phyloP scores from a whole-genome alignment of 345 rosid genomes.

The Citrus hindsii region DNA sequence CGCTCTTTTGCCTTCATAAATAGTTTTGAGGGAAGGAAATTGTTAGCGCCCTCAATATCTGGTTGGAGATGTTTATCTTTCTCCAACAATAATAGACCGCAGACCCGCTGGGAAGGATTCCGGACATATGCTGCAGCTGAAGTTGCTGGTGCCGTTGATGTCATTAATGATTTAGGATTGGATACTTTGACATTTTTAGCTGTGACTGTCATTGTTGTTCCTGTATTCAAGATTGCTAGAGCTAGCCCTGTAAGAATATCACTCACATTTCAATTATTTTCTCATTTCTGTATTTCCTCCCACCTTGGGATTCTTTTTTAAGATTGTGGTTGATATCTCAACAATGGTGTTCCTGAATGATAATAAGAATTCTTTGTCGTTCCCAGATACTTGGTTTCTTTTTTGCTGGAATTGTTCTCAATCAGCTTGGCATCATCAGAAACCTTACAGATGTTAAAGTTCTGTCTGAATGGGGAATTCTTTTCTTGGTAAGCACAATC shows the following conservation, averaged over 20 bases:
- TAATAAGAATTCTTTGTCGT: slow-evolving; percentile 12
- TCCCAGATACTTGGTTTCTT: slow-evolving; percentile 96
- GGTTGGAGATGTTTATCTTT: slow-evolving; percentile 30
- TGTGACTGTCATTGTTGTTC: slow-evolving; percentile 90
- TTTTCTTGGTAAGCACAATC: slow-evolving; percentile 69
- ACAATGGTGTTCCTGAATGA: background rate
- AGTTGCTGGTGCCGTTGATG: slow-evolving; percentile 81
- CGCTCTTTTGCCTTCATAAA: slow-evolving; percentile 29
- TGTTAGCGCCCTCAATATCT: slow-evolving; percentile 25
- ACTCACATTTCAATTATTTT: background rate
- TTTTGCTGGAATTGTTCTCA: slow-evolving; percentile 90
- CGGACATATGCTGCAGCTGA: slow-evolving; percentile 49
- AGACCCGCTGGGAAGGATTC: slow-evolving; percentile 29
- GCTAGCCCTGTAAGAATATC: slow-evolving; percentile 83
- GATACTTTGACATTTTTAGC: slow-evolving; percentile 92
- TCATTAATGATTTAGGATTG: slow-evolving; percentile 89
- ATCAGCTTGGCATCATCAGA: slow-evolving; percentile 86
- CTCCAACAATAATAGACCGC: slow-evolving; percentile 29
- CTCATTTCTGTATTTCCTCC: background rate
- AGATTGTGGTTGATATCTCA: background rate
- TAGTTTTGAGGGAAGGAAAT: slow-evolving; percentile 23
- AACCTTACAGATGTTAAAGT: slow-evolving; percentile 91
- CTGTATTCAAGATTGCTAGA: slow-evolving; percentile 74
- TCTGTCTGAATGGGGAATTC: slow-evolving; percentile 98
- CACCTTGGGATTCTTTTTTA: background rate